Evolutionary conservation across 2,329 filamentous ascomycete species (phyloP), one percentile per base, ranked within the genome.

Genomic region (Aspergillus arachidicola): DNA sequence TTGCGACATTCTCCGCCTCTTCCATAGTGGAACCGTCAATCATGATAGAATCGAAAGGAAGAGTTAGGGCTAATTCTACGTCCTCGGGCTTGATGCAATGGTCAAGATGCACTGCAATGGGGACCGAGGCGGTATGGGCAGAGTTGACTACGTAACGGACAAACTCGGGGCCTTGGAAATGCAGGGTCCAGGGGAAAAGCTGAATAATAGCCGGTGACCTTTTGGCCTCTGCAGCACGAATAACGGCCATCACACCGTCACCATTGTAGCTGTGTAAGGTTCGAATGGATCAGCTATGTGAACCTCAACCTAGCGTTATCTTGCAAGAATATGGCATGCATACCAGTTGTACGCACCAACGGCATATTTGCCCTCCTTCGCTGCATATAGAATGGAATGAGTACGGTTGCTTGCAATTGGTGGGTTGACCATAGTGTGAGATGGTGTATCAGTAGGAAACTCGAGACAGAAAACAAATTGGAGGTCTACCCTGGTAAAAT

Each of bases 11-110:
- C 74, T 90, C 88, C 59, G 84, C 86, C 67, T 86, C 86, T 64
- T 89, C 87, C 68, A 88, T 86, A 71, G 90, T 87, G 61, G 82
- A 86, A 87, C 91, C 91, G 75, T 91, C 89, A 0, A 91, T 85
- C 88, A 91, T 91, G 70, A 91, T 90, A 63, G 83, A 85, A 75
- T 91, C 89, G 66, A 91, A 90, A 11, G 76, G 81, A 50, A 83
- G 79, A 30, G 84, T 83, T 6, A 86, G 86, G 1, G 87, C 86
- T 6, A 78, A 78, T 43, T 83, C 82, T 54, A 88, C 62, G 38
- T 66, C 64, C 83, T 55, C 86, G 83, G 63, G 85, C 84, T 14
- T 84, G 82, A 36, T 82, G 83, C 77, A 89, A 86, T 89, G 87
- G 77, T 89, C 87, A 64, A 89, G 81, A 72, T 89, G 87, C 53